Base-by-base conservation (phyloP, 192 early-diverging fungal species). In the Funneliformis geosporum region DNA sequence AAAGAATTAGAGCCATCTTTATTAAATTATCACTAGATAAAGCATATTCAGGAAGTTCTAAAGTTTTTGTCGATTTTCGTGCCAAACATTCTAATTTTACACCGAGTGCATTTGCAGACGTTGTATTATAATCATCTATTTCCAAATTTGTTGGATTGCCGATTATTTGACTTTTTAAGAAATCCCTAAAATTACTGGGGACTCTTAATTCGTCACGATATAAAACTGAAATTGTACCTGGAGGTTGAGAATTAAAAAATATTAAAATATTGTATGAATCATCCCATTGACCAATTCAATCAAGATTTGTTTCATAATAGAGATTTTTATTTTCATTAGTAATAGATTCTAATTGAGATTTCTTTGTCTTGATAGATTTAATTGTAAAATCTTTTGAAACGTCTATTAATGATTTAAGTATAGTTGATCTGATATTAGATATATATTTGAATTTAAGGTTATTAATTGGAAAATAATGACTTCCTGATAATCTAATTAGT, bases 401-500 rank as follows among this genome's bases (percentile, higher is more conserved):
- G 18, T 28, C 7, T 33, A 76, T 4, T 67, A 76, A 64, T 5
- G 65, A n/a, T 1, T 76, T 18, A 12, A 76, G 21, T 64, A 76
- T 14, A 8, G 60, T 76, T 62, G 75, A 76, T 62, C 60, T 55
- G 5, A 76, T 18, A 50, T 50, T 16, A 27, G 21, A 3, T 8
- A 12, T 8, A 27, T n/a, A 60, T 25, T 47, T 76, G 14, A 76
- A 59, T 27, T 62, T n/a, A 5, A 67, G 33, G 33, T 76, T 76
- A 0, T 61, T 23, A 11, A 68, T 14, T 18, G n/a, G 4, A 12
- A 76, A 67, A 47, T 25, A 64, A 14, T 39, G 21, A 66, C 39
- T 76, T 62, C 12, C 28, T 23, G 60, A 76, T 1, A 67, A 27
- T 64, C 21, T 50, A 47, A 76, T 47, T 39, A 76, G 71, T 76